Percentiles rank a stretch among this genome's conserved stretches.
phyloP scores from a whole-genome alignment of 2,329 filamentous ascomycete species.

The Trichoderma endophyticum region DNA sequence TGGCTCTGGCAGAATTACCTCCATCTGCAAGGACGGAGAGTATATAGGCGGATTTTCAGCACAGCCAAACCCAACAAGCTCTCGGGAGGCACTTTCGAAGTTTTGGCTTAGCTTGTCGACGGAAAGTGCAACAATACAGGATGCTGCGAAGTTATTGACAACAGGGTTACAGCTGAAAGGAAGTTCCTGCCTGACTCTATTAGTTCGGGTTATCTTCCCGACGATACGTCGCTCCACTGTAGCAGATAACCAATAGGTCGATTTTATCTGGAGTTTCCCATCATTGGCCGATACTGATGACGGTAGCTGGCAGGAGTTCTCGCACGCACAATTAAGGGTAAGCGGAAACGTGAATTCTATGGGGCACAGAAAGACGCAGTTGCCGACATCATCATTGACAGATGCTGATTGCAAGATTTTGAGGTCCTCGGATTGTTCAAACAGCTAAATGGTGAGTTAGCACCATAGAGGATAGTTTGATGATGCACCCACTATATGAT shows the following conservation, averaged over 20 bases:
- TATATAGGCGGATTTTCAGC: background rate
- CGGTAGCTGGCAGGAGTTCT: background rate
- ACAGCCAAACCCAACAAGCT: background rate
- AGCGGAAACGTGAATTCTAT: background rate
- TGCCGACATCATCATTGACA: background rate
- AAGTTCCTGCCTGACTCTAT: background rate
- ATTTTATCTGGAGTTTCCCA: background rate
- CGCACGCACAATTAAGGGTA: background rate
- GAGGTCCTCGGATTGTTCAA: background rate
- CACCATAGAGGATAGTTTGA: background rate
- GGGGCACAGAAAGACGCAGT: background rate
- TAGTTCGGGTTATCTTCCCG: background rate
- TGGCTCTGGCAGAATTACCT: background rate
- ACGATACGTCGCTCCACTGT: background rate
- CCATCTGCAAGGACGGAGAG: background rate
- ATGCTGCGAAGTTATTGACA: background rate
- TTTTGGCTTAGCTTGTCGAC: background rate
- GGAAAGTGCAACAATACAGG: background rate
- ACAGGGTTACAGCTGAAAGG: background rate
- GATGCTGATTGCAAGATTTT: background rate
- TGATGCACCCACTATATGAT: background rate
- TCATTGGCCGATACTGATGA: background rate
- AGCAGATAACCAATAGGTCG: background rate
- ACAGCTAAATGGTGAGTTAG: background rate
- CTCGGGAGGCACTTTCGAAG: background rate